These are phyloP conservation scores for Dimocarpus longan DNA, from an alignment of 345 rosid genomes.

Conservation along the genomic window DNA sequence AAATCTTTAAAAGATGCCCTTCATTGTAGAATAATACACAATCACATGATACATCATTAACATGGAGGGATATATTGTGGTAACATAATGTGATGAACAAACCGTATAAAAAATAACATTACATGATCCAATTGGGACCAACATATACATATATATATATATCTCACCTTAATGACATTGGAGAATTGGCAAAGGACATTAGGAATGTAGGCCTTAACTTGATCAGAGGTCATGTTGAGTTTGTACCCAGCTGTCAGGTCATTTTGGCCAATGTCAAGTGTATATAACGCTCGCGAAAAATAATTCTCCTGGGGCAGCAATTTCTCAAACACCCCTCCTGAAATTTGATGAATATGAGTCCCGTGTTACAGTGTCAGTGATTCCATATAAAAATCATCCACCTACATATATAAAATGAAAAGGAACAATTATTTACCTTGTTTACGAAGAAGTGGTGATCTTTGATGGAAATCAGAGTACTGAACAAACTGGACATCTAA, in stretches of 20 bases:
- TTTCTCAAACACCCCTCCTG: constrained; percentile 40
- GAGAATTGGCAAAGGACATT: constrained; percentile 46
- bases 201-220: constrained; percentile 64
- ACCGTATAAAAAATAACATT: neutral
- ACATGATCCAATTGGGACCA: neutral
- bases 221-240: constrained; percentile 58
- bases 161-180: constrained; percentile 42
- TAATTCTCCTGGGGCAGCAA: constrained; percentile 53
- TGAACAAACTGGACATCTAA: constrained; percentile 65
- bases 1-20: neutral
- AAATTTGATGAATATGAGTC: neutral
- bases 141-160: no score
- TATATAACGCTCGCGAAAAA: constrained; percentile 53
- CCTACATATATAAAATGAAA: neutral
- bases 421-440: constrained; percentile 38
- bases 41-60: no score
- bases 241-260: constrained; percentile 69
- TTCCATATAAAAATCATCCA: neutral
- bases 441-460: constrained; percentile 39
- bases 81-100: no score
- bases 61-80: no score
- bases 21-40: no score
- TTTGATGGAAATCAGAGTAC: constrained; percentile 51
- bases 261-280: constrained; percentile 72
- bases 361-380: neutral